Evolutionary conservation across 2,329 filamentous ascomycete genomes (phyloP).

Genomic region (Penicillium hordei): DNA sequence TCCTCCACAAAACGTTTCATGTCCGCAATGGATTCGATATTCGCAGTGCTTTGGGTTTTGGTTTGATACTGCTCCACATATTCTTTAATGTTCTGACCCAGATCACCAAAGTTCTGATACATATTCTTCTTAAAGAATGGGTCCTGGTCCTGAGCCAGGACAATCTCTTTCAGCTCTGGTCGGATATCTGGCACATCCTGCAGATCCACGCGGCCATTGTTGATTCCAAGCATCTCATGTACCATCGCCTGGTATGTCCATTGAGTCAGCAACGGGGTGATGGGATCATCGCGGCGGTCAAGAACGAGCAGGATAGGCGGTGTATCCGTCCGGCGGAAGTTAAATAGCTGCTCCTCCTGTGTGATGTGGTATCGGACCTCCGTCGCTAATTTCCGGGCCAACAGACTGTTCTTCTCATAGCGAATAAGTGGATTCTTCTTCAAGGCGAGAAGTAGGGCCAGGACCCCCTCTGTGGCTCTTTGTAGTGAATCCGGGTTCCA

Average conservation of each 20-base stretch:
- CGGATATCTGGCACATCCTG: constrained; percentile 79
- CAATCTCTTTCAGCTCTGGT: constrained; percentile 88
- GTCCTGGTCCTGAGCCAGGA: constrained; percentile 93
- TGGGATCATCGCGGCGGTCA: constrained; percentile 88
- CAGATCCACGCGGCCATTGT: constrained; percentile 90
- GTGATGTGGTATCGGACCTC: constrained; percentile 91
- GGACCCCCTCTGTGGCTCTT: constrained; percentile 79
- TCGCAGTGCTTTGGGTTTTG: constrained; percentile 93
- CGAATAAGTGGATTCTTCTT: constrained; percentile 97
- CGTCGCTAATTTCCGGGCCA: constrained; percentile 89
- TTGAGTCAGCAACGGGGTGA: constrained; percentile 90
- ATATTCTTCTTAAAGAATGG: constrained; percentile 99
- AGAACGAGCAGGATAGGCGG: constrained; percentile 87
- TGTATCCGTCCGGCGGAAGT: constrained; percentile 92
- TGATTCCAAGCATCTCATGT: constrained; percentile 89
- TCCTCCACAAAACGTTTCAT: constrained; percentile 99
- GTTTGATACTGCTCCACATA: constrained; percentile 98
- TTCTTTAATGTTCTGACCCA: constrained; percentile 96
- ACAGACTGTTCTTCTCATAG: constrained; percentile 84
- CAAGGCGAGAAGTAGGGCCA: constrained; percentile 79
- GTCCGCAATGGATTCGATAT: constrained; percentile 94
- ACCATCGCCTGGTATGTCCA: constrained; percentile 99
- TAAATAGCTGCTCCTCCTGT: constrained; percentile 94
- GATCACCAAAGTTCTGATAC: constrained; percentile 95
- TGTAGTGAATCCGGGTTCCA: constrained; percentile 92